phyloP scores from a whole-genome alignment of 2,329 filamentous ascomycete species.

The Penicillium thymicola region DNA sequence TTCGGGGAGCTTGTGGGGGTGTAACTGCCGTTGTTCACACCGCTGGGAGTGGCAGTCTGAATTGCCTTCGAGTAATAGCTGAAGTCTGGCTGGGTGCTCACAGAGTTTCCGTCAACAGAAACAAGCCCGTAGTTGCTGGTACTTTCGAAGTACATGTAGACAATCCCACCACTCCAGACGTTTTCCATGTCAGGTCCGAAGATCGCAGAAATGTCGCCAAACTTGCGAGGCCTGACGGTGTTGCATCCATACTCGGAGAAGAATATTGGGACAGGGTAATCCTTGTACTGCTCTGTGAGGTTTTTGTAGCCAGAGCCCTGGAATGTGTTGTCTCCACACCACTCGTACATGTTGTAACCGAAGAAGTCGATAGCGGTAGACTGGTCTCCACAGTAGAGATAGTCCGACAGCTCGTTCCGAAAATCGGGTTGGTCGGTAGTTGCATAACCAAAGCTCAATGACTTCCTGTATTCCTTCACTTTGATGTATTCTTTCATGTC shows the following conservation, averaged over 20 bases:
- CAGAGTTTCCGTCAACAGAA: constrained; percentile 63
- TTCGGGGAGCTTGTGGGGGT: background rate
- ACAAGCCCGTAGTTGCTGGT: constrained; percentile 69
- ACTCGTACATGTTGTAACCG: constrained; percentile 99
- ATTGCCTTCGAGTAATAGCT: constrained; percentile 4
- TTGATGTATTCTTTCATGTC: constrained; percentile 93
- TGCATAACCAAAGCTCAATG: constrained; percentile 79
- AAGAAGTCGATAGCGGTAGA: constrained; percentile 82
- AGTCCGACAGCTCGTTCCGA: constrained; percentile 75
- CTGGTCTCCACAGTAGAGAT: constrained; percentile 81
- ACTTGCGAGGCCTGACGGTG: constrained; percentile 65
- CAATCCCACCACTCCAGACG: constrained; percentile 90
- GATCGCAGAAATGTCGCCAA: constrained; percentile 77
- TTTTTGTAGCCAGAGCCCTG: constrained; percentile 71
- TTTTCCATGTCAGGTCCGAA: constrained; percentile 75
- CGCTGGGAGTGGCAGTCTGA: background rate
- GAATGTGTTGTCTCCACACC: constrained; percentile 84
- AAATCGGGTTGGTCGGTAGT: constrained; percentile 52
- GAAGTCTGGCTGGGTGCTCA: constrained; percentile 49
- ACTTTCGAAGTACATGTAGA: constrained; percentile 97
- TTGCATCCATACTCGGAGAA: constrained; percentile 99
- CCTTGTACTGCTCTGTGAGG: constrained; percentile 77
- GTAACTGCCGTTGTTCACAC: constrained; percentile 2
- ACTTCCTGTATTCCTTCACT: constrained; percentile 62
- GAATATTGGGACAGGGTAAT: constrained; percentile 90